phyloP scores from a whole-genome alignment of 345 rosid genomes.

The Ceriops decandra region DNA sequence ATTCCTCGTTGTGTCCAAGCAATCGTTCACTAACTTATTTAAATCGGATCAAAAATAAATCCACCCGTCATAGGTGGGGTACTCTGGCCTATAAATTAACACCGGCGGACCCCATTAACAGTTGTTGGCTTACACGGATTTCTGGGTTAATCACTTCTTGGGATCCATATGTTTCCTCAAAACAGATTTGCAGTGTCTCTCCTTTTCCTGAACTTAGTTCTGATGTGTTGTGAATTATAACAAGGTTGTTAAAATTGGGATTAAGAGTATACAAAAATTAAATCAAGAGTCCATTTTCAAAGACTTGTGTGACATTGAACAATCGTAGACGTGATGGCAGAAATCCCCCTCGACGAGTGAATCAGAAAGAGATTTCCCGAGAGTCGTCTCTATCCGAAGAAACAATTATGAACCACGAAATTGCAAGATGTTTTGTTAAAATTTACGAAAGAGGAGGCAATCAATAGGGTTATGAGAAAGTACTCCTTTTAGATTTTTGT shows the following conservation, averaged over 20 bases:
- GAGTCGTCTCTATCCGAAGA: background rate
- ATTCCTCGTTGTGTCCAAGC: too few relatives aligned
- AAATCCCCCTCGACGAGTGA: background rate
- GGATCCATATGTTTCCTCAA: background rate
- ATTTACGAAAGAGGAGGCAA: conserved; percentile 22
- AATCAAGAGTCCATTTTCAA: background rate
- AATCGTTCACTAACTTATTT: too few relatives aligned
- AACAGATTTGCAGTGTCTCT: background rate
- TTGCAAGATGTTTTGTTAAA: conserved; percentile 13
- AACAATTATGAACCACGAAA: conserved; percentile 30
- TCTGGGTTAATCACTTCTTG: too few relatives aligned
- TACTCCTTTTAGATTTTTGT: background rate
- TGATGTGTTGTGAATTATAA: background rate
- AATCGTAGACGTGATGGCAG: conserved; percentile 2
- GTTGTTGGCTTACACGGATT: too few relatives aligned
- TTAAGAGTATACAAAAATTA: background rate
- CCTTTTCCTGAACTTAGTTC: background rate
- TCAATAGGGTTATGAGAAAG: conserved; percentile 19
- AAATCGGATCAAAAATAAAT: too few relatives aligned
- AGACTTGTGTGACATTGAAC: conserved; percentile 16
- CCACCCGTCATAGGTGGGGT: too few relatives aligned
- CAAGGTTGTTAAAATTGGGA: background rate
- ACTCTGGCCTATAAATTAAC: too few relatives aligned
- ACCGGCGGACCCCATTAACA: too few relatives aligned
- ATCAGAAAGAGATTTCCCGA: conserved; percentile 8